Conservation (phyloP, 116 monocot genomes). For the Papilionanthe hybrid region DNA sequence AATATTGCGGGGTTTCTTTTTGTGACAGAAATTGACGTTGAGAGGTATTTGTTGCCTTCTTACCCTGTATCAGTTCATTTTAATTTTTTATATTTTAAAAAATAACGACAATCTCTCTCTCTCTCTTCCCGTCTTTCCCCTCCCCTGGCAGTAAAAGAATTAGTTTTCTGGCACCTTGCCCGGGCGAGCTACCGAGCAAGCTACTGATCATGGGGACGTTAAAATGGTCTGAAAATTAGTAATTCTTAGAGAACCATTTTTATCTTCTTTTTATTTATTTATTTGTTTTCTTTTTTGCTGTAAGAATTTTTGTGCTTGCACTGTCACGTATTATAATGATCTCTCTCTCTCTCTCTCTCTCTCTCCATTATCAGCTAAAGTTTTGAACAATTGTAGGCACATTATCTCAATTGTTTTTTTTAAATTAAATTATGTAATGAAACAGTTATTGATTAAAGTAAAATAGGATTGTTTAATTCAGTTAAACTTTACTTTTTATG, state of each 20-base stretch:
- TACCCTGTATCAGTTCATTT: background rate
- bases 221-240: conserved; percentile 56
- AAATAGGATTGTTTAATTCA: too few relatives aligned
- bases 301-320: too few relatives aligned
- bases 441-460: too few relatives aligned
- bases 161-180: conserved; percentile 71
- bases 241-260: background rate
- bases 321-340: too few relatives aligned
- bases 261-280: too few relatives aligned
- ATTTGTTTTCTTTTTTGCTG: too few relatives aligned
- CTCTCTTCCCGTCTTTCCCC: background rate
- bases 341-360: too few relatives aligned
- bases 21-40: conserved; percentile 70
- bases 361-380: too few relatives aligned
- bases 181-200: conserved; percentile 73
- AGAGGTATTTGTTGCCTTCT: conserved; percentile 40
- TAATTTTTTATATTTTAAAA: background rate
- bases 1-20: conserved; percentile 88
- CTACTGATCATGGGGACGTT: conserved; percentile 56
- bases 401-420: too few relatives aligned
- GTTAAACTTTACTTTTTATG: too few relatives aligned
- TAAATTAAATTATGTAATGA: too few relatives aligned
- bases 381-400: too few relatives aligned
- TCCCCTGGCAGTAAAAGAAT: conserved; percentile 55
- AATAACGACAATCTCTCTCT: background rate